phyloP scores from a whole-genome alignment of 2,329 filamentous ascomycete species.

The Aspergillus ustus region DNA sequence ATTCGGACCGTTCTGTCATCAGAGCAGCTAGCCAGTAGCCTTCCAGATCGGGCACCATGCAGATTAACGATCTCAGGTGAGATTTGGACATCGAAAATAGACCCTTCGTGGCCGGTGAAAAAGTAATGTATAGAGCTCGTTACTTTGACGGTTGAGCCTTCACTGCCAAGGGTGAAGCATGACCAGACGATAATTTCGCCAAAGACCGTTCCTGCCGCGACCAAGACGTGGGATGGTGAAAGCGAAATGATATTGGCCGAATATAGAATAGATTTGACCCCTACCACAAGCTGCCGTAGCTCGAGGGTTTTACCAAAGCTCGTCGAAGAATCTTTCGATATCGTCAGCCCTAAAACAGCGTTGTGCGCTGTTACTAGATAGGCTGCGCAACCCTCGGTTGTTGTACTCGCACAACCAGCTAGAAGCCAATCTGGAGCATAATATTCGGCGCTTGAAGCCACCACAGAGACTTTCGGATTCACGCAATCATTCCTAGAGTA shows the following conservation, averaged over 20 bases:
- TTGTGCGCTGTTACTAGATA: constrained; percentile 86
- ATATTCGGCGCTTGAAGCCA: constrained; percentile 46
- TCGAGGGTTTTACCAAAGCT: constrained; percentile 32
- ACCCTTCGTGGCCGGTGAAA: constrained; percentile 80
- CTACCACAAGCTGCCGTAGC: constrained; percentile 50
- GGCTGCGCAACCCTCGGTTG: constrained; percentile 44
- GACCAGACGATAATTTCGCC: constrained; percentile 93
- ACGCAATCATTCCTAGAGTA: constrained; percentile 17
- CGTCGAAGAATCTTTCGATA: constrained; percentile 22
- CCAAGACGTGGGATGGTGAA: constrained; percentile 63
- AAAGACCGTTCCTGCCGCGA: constrained; percentile 90
- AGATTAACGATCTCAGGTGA: constrained; percentile 59
- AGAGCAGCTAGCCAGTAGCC: constrained; percentile 88
- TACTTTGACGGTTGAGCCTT: constrained; percentile 23
- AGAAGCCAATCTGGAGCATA: constrained; percentile 77
- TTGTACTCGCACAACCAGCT: constrained; percentile 57
- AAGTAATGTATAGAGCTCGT: constrained; percentile 56
- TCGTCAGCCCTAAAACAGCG: constrained; percentile 64
- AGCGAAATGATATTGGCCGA: constrained; percentile 75
- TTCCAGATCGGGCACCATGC: constrained; percentile 46
- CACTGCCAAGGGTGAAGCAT: constrained; percentile 51
- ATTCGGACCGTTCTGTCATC: constrained; percentile 89
- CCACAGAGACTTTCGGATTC: constrained; percentile 28
- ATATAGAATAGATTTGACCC: constrained; percentile 81
- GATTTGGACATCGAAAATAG: constrained; percentile 86